Base-by-base conservation (phyloP, 1,284 basidiomycete genomes). In the Fomitopsis palustris region DNA sequence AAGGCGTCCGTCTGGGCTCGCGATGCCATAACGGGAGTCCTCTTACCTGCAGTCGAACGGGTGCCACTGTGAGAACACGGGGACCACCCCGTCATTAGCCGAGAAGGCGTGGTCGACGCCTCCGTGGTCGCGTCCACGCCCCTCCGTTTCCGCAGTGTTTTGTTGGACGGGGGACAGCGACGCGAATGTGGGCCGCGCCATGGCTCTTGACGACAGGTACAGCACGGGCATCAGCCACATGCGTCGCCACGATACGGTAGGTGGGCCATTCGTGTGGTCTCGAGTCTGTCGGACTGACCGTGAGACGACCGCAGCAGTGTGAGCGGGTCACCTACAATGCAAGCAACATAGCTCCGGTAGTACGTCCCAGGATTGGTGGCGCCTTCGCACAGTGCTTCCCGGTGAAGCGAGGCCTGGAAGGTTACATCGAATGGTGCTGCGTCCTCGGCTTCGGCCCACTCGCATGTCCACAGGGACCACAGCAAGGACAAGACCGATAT, bases 11-110 rank as follows among this genome's bases (percentile, higher is more conserved):
- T 6, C 19, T 27, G 16, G 17, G 16, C 21, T 6, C 31, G 41
- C 53, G 10, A 19, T 39, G 47, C n/a, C 33, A 38, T 51, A 37
- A 38, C 29, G 7, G 17, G 17, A 9, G 17, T 19, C 16, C 61
- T 37, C 67, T 35, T 64, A 78, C 78, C 68, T 65, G 76, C 81
- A 83, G 25, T 75, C 65, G 55, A 73, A 69, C n/a, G 81, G 80
- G 70, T 82, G 81, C 75, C 77, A 82, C 53, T 81, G 81, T 2
- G 81, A 82, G 65, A 82, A 81, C 7, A 79, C n/a, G 3, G 80
- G 80, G 1, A 81, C 81, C 14, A 82, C 72, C 3, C 81, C 80
- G 62, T 83, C 81, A 61, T 81, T 82, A 0, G 72, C 75, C 60
- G 72, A 72, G 56, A 75, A 73, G 55, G 66, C 61, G 51, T 66